Evolutionary conservation across 768 basidiomycete genomes (phyloP), one percentile per base, ranked within the genome.

Genomic region (Suillus tomentosus): DNA sequence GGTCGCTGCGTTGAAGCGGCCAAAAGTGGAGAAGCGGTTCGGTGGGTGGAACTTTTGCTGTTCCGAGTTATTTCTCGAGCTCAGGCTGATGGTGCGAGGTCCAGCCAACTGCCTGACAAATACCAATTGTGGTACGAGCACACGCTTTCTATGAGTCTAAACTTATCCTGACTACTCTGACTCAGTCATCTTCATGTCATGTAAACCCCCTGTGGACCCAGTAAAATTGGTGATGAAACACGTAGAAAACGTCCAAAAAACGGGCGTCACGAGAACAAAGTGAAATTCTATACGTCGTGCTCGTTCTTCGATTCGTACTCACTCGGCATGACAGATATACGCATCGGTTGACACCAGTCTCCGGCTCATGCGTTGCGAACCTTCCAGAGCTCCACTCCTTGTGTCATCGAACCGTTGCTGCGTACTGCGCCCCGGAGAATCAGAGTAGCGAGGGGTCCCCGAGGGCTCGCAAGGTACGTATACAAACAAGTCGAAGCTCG

Each of bases 151-250:
- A 63, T 42, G 51, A 57, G 3, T 13, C 7, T 7, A 61, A 8
- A 42, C 55, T 22, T 10, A 50, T 43, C 56, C 57, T 19, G 22
- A 47, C 59, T 69, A 39, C 66, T 42, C 27, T 62, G 40, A 19
- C 40, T 47, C 8, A 94, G 92, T 93, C 15, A 77, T 92, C 34
- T 93, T 92, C 73, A 89, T 95, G 53, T 88, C 91, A 11, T 94
- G 90, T 74, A 89, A 85, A 74, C 79, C 86, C 1, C 92, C 92
- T 0, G 81, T 93, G 27, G 87, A 94, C 71, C 91, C 93, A 1
- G 87, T 94, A 22, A 79, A 85, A 66, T 78, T 95, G 19, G 85
- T 92, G 34, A 70, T 82, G 22, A 84, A 83, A 58, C 85, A 92
- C 68, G 78, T 94, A 8, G 78, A 86, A 64, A 85, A 84, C 62